Evolutionary conservation across 805 yeast species (phyloP).

Genomic region (Metschnikowia proteae): DNA sequence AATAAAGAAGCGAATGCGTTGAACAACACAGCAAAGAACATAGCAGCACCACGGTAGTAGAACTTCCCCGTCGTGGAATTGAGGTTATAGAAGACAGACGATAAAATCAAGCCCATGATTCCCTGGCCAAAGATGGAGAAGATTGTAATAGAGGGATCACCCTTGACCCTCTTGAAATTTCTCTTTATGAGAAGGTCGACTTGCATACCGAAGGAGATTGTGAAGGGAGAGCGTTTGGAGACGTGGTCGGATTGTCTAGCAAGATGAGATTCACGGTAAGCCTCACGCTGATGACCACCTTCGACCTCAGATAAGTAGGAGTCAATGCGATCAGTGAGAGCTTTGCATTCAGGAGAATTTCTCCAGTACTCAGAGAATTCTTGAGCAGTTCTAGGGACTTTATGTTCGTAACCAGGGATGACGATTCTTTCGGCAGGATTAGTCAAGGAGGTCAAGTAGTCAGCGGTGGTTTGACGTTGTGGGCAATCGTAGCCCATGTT

Average conservation of each 20-base stretch:
- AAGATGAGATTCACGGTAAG: slow-evolving; percentile 21
- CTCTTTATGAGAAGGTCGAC: slow-evolving; percentile 47
- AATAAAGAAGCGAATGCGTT: slow-evolving; percentile 59
- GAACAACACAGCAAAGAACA: slow-evolving; percentile 58
- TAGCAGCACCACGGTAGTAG: slow-evolving; percentile 59
- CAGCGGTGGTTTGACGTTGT: slow-evolving; percentile 64
- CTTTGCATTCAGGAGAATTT: slow-evolving; percentile 47
- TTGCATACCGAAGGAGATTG: slow-evolving; percentile 30
- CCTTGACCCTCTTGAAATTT: slow-evolving; percentile 50
- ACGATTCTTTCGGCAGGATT: slow-evolving; percentile 58
- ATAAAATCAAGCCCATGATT: slow-evolving; percentile 55
- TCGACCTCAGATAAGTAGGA: slow-evolving; percentile 29
- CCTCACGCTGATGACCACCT: slow-evolving; percentile 10
- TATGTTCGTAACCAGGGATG: slow-evolving; percentile 46
- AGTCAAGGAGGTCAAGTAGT: slow-evolving; percentile 62
- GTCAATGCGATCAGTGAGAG: slow-evolving; percentile 41
- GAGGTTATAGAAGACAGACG: slow-evolving; percentile 56
- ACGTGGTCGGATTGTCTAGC: slow-evolving; percentile 42
- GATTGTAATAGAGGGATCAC: slow-evolving; percentile 54
- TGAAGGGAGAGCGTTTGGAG: slow-evolving; percentile 32
- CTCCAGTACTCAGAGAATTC: slow-evolving; percentile 63
- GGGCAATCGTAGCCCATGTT: slow-evolving; percentile 63
- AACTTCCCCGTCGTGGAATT: slow-evolving; percentile 50
- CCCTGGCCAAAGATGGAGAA: slow-evolving; percentile 50
- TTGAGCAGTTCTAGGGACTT: slow-evolving; percentile 51